Conservation (phyloP, 2,329 filamentous ascomycete genomes). For the Colletotrichum trifolii region DNA sequence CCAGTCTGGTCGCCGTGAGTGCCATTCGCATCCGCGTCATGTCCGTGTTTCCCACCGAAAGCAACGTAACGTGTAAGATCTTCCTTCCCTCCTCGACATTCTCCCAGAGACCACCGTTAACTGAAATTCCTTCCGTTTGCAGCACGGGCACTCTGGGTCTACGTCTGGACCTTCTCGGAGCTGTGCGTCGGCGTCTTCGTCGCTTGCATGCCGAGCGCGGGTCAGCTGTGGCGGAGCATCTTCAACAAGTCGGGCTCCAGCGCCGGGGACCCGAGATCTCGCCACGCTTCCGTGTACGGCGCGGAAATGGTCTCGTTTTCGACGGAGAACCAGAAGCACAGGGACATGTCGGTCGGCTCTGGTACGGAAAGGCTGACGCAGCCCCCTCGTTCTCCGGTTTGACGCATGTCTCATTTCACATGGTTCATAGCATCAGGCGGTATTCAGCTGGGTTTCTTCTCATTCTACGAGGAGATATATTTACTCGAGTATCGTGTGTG, state of each 20-base stretch:
- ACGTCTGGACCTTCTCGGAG: constrained; percentile 15
- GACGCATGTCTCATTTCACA: background rate
- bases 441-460: too few relatives aligned
- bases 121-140: fast-evolving
- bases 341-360: constrained; percentile 1
- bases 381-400: background rate
- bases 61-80: constrained; percentile 2
- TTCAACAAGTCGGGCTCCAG: background rate
- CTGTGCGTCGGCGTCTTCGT: constrained; percentile 13
- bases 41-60: background rate
- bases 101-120: background rate
- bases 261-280: background rate
- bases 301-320: background rate
- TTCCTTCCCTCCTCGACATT: background rate
- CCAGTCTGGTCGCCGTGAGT: background rate
- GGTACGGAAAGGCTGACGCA: background rate
- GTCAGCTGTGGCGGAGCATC: constrained; percentile 3
- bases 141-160: constrained; percentile 12
- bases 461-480: too few relatives aligned
- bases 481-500: too few relatives aligned
- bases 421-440: too few relatives aligned
- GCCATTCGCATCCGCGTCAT: constrained; percentile 4
- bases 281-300: background rate
- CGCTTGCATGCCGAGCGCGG: constrained; percentile 4
- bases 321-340: background rate